phyloP scores from a whole-genome alignment of 768 basidiomycete species.

The Auriculariales sp. region DNA sequence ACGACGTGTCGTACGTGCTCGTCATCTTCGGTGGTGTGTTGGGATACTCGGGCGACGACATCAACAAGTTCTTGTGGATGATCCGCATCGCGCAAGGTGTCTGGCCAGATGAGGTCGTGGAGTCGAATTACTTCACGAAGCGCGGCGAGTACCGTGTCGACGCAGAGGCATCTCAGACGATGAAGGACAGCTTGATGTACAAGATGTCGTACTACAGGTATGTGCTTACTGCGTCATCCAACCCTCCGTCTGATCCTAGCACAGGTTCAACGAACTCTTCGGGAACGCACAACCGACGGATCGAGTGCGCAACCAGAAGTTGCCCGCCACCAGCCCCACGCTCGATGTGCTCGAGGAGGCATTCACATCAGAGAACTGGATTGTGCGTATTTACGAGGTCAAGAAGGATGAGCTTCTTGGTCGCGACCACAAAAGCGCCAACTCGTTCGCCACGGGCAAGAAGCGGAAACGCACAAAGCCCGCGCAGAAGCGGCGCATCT shows the following conservation, averaged over 20 bases:
- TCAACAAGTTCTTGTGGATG: constrained; percentile 99
- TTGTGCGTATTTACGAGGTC: constrained; percentile 91
- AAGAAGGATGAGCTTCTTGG: constrained; percentile 88
- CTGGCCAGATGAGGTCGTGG: constrained; percentile 97
- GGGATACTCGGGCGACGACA: constrained; percentile 96
- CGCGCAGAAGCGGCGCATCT: constrained; percentile 8
- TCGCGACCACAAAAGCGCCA: constrained; percentile 77
- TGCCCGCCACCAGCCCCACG: constrained; percentile 65
- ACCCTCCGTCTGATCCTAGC: not conserved
- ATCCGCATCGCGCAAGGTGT: constrained; percentile 88
- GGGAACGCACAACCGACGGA: constrained; percentile 63
- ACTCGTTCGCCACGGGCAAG: constrained; percentile 75
- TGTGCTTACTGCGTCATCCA: not conserved
- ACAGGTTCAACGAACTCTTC: constrained; percentile 76
- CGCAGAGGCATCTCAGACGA: constrained; percentile 64
- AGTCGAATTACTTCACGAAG: constrained; percentile 84
- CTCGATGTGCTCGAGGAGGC: constrained; percentile 93
- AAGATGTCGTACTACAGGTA: constrained; percentile 97
- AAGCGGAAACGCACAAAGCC: constrained; percentile 77
- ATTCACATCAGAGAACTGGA: constrained; percentile 99
- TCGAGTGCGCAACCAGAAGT: constrained; percentile 74
- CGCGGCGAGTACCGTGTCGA: constrained; percentile 91
- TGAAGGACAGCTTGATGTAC: constrained; percentile 97
- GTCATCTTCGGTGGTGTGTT: constrained; percentile 94
- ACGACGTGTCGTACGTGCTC: constrained; percentile 94